A percentile compares a stretch with the other conserved stretches of the same genome.
These are phyloP conservation scores for Teratosphaeria zuluensis DNA, from an alignment of 2,329 filamentous ascomycete genomes.

Conservation along the genomic window DNA sequence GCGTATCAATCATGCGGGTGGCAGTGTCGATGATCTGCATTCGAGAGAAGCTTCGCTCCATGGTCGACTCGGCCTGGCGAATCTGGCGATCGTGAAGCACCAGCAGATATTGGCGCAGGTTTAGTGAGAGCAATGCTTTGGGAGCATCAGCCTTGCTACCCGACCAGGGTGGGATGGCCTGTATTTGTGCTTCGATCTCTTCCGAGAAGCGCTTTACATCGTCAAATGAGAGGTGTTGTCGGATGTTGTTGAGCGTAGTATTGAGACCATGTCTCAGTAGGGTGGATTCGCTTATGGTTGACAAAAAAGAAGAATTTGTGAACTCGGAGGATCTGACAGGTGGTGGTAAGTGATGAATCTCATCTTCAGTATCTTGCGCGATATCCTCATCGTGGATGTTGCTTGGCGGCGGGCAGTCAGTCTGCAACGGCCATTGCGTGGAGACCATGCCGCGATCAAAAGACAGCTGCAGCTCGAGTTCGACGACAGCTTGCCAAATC, in stretches of 20 bases:
- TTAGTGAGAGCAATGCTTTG: constrained; percentile 18
- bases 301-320: constrained; percentile 20
- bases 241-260: constrained; percentile 23
- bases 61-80: constrained; percentile 14
- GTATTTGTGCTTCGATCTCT: constrained; percentile 21
- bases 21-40: constrained; percentile 21
- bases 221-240: constrained; percentile 19
- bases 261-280: constrained; percentile 18
- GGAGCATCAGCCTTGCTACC: constrained; percentile 3
- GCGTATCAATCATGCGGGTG: constrained; percentile 17
- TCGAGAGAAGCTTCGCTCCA: constrained; percentile 20
- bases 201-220: constrained; percentile 24
- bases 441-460: constrained; percentile 46
- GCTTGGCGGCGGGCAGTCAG: constrained; percentile 39
- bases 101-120: constrained; percentile 23
- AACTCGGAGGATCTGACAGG: constrained; percentile 12
- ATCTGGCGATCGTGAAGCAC: constrained; percentile 22
- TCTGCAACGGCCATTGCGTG: constrained; percentile 32
- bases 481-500: constrained; percentile 48
- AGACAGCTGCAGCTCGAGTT: constrained; percentile 47
- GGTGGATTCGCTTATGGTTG: constrained; percentile 13
- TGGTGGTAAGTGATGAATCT: constrained; percentile 9
- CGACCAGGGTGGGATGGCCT: constrained; percentile 17
- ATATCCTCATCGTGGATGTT: constrained; percentile 45
- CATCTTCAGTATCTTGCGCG: constrained; percentile 9